Evolutionary conservation across 2,329 filamentous ascomycete species (phyloP).

Genomic region (Phialophora chinensis): DNA sequence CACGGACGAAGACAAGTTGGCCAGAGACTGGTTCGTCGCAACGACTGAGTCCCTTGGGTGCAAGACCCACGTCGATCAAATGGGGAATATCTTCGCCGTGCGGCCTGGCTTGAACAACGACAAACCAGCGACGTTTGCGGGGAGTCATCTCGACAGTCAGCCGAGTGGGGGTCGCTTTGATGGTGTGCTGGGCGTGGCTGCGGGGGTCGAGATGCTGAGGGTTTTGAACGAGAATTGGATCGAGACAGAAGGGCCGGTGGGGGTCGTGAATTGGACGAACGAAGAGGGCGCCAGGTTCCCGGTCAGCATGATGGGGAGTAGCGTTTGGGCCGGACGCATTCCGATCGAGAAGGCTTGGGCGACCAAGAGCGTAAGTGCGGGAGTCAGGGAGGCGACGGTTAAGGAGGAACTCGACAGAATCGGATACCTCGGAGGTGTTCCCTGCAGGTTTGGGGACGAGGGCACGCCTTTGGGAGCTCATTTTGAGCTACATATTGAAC

Average conservation of each 20-base stretch:
- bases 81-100: slow-evolving; percentile 82
- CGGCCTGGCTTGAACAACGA: slow-evolving; percentile 64
- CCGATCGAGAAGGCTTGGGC: slow-evolving; percentile 65
- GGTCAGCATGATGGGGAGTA: slow-evolving; percentile 74
- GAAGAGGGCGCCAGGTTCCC: slow-evolving; percentile 84
- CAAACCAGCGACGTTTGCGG: slow-evolving; percentile 50
- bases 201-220: slow-evolving; percentile 74
- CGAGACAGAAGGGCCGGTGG: slow-evolving; percentile 73
- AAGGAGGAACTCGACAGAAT: slow-evolving; percentile 73
- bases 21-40: slow-evolving; percentile 75
- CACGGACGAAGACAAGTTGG: slow-evolving; percentile 73
- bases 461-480: slow-evolving; percentile 74
- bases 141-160: slow-evolving; percentile 56
- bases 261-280: slow-evolving; percentile 80
- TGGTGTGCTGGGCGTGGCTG: slow-evolving; percentile 75
- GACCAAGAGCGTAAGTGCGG: slow-evolving; percentile 63
- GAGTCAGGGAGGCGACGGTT: slow-evolving; percentile 56
- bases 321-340: slow-evolving; percentile 74
- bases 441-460: slow-evolving; percentile 54
- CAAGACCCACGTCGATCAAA: slow-evolving; percentile 69
- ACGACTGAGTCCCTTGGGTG: slow-evolving; percentile 70
- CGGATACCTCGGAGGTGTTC: slow-evolving; percentile 64
- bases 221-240: slow-evolving; percentile 70
- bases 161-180: slow-evolving; percentile 71
- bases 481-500: slow-evolving; percentile 86